Conservation (phyloP, 768 basidiomycete species). For the Collybiopsis luxurians region DNA sequence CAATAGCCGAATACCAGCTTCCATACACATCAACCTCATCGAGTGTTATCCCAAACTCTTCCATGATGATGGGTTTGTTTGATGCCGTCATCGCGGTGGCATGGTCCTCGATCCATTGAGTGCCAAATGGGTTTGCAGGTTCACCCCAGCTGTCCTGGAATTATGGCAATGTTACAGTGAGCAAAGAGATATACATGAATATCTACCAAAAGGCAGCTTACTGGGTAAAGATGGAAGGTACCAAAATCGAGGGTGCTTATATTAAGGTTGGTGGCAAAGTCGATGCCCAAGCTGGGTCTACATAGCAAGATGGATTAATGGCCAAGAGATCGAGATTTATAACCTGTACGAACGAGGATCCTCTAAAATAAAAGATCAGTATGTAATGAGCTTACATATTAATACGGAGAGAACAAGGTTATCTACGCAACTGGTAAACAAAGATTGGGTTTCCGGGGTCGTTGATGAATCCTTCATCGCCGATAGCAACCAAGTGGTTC, state of each 20-base stretch:
- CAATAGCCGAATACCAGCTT: slow-evolving; percentile 49
- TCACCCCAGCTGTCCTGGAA: slow-evolving; percentile 41
- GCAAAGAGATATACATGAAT: too few species aligned
- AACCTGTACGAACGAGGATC: background rate
- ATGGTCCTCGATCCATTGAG: slow-evolving; percentile 64
- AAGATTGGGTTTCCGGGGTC: slow-evolving; percentile 43
- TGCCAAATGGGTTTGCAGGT: slow-evolving; percentile 48
- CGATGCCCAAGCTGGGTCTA: slow-evolving; percentile 39
- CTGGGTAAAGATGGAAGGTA: slow-evolving; percentile 29
- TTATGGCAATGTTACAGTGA: background rate
- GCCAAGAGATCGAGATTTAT: background rate
- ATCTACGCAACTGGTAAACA: slow-evolving; percentile 52
- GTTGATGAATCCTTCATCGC: slow-evolving; percentile 65
- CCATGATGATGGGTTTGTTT: slow-evolving; percentile 62
- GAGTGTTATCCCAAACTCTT: slow-evolving; percentile 59
- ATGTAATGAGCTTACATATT: background rate
- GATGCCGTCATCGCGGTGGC: slow-evolving; percentile 43
- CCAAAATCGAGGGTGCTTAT: background rate
- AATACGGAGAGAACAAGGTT: background rate
- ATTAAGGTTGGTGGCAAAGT: slow-evolving; percentile 55
- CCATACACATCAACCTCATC: slow-evolving; percentile 32
- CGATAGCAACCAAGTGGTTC: slow-evolving; percentile 61
- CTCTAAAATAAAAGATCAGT: background rate
- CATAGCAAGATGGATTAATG: background rate
- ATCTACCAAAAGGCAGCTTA: too few species aligned